phyloP scores from a whole-genome alignment of 2,329 filamentous ascomycete genomes.

The Colletotrichum liriopes region DNA sequence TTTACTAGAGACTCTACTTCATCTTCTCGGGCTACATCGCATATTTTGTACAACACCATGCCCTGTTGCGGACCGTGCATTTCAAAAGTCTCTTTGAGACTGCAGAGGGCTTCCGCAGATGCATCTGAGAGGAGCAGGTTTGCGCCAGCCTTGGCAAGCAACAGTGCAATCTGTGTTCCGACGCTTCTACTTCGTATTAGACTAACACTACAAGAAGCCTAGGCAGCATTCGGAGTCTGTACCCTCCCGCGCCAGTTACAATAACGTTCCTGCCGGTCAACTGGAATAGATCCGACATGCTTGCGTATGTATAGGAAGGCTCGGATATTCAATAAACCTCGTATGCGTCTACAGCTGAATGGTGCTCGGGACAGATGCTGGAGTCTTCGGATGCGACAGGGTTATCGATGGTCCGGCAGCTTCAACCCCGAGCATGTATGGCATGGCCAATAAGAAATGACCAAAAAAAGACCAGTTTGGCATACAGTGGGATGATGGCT shows the following conservation, averaged over 20 bases:
- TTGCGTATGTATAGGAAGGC: background rate
- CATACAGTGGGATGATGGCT: no score
- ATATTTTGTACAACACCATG: no score
- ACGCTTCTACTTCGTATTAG: constrained; percentile 61
- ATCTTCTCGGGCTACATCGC: constrained; percentile 79
- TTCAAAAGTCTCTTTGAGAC: constrained; percentile 76
- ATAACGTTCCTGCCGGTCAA: constrained; percentile 58
- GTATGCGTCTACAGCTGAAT: no score
- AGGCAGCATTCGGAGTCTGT: no score
- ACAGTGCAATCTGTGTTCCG: constrained; percentile 81
- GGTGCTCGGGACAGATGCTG: no score
- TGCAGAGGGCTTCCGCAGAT: constrained; percentile 74
- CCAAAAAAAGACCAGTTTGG: no score
- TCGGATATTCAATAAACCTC: no score
- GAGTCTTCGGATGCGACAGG: no score
- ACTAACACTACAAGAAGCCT: constrained; percentile 59
- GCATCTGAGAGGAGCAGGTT: constrained; percentile 81
- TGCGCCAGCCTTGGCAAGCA: constrained; percentile 81
- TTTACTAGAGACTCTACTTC: constrained; percentile 75
- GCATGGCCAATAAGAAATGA: no score
- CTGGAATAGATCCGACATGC: constrained; percentile 28
- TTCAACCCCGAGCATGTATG: no score
- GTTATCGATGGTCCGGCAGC: no score
- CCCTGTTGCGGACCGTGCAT: no score
- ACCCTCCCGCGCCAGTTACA: constrained; percentile 81